Conservation (phyloP, 2,329 filamentous ascomycete genomes). For the Xylaria sp. region DNA sequence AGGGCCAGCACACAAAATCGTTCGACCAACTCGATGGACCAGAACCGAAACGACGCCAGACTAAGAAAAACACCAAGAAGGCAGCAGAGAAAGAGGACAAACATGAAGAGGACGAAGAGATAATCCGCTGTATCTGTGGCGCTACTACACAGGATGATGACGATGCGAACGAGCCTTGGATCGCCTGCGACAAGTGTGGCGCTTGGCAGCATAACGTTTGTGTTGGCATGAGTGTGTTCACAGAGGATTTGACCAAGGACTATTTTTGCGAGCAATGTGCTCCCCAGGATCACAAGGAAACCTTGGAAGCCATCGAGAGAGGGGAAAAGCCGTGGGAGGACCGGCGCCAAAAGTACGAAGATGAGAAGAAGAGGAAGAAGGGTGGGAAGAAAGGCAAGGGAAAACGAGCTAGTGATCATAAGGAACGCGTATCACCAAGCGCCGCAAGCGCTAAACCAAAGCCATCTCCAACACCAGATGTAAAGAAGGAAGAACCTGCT, state of each 20-base stretch:
- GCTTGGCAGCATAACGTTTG: slow-evolving; percentile 99
- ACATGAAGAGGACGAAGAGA: slow-evolving; percentile 65
- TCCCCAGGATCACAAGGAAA: slow-evolving; percentile 80
- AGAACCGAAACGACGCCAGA: slow-evolving; percentile 59
- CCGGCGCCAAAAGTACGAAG: slow-evolving; percentile 66
- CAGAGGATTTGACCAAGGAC: slow-evolving; percentile 77
- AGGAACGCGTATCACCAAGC: slow-evolving; percentile 54
- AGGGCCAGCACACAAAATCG: slow-evolving; percentile 91
- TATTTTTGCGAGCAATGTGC: slow-evolving; percentile 94
- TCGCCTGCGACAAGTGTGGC: slow-evolving; percentile 89
- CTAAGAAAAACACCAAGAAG: slow-evolving; percentile 56
- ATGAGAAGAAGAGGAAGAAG: slow-evolving; percentile 65
- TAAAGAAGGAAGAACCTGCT: slow-evolving; percentile 44
- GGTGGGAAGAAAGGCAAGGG: slow-evolving; percentile 67
- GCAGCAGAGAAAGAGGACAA: slow-evolving; percentile 63
- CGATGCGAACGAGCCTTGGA: slow-evolving; percentile 85
- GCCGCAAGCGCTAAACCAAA: slow-evolving; percentile 48
- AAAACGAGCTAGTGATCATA: slow-evolving; percentile 69
- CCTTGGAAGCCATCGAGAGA: slow-evolving; percentile 76
- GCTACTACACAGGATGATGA: slow-evolving; percentile 85
- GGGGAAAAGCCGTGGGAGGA: slow-evolving; percentile 90
- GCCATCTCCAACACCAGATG: slow-evolving; percentile 46
- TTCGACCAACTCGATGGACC: slow-evolving; percentile 74
- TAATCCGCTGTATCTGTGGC: slow-evolving; percentile 93
- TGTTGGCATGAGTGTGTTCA: slow-evolving; percentile 81